Evolutionary conservation across 768 basidiomycete species (phyloP), one percentile per base, ranked within the genome.

Genomic region (Calocera viscosa): DNA sequence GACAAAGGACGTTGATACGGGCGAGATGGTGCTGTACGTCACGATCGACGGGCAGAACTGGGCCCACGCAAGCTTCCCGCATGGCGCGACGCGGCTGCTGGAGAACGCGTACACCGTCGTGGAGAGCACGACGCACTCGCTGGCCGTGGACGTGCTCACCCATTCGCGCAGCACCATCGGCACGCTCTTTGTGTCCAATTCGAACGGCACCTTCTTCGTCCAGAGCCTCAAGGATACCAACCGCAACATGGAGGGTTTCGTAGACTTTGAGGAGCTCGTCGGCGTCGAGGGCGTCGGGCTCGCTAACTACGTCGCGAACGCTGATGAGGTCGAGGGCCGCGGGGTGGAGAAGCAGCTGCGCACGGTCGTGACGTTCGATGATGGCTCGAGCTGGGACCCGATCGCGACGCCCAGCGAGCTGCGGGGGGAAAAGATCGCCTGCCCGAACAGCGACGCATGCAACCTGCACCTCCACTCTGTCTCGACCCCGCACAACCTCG

Each of bases 81-180:
- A 96, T 73, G 87, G 90, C 1, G 87, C 86, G 0, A 85, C 84
- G 1, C 81, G 82, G 38, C 82, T 96, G 16, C 83, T 86, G 7
- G 92, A 94, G 78, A 94, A 95, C 73, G 90, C 91, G 5, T 97
- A 99, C 75, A 99, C 96, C 11, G 86, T 99, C 71, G 88, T 99
- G 68, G 94, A 98, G 76, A 89, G 88, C 2, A 94, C 92, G 10
- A 86, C 87, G 0, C 93, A 97, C 74, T 97, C 94, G 7, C 82
- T 99, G 28, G 91, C 89, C 2, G 90, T 99, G 40, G 96, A 99
- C 73, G 94, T 98, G 53, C 84, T 95, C 64, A 81, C 90, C 10
- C 80, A 82, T 68, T 75, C 79, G 5, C 74, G 78, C 1, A 78
- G 78, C 66, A 75, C 79, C 11, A 84, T 94, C 47, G 96, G 96